Conservation (phyloP, 176 grass and related monocot genomes). For the Juncus inflexus region DNA sequence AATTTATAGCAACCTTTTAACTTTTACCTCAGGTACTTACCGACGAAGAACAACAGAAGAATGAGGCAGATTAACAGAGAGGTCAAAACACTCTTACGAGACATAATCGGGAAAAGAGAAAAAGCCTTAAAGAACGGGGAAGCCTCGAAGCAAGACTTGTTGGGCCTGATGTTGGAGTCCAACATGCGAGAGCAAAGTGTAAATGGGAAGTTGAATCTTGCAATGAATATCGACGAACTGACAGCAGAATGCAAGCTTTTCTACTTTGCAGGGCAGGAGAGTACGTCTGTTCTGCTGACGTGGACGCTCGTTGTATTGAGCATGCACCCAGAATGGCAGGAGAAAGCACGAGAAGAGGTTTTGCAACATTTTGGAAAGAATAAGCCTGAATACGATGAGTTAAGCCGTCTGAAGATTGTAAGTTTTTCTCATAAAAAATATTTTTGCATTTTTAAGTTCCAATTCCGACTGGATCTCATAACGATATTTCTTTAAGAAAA, state of each 20-base stretch:
- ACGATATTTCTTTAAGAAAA: neutral
- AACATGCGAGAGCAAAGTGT: slow-evolving; percentile 38
- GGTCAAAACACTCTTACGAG: slow-evolving; percentile 34
- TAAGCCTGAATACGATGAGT: slow-evolving; percentile 41
- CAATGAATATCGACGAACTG: slow-evolving; percentile 53
- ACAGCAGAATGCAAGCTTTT: slow-evolving; percentile 72
- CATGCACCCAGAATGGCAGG: slow-evolving; percentile 77
- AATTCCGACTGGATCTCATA: too few relatives aligned
- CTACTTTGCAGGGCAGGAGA: slow-evolving; percentile 81
- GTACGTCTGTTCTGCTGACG: slow-evolving; percentile 46
- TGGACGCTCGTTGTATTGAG: slow-evolving; percentile 55
- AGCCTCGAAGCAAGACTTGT: slow-evolving; percentile 34
- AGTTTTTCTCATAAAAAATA: slow-evolving; percentile 15
- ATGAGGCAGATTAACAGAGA: slow-evolving; percentile 49
- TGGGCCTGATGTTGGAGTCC: slow-evolving; percentile 57
- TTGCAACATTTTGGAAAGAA: slow-evolving; percentile 42
- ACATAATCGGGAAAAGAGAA: slow-evolving; percentile 59
- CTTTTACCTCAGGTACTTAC: slow-evolving; percentile 33
- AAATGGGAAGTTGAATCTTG: slow-evolving; percentile 31
- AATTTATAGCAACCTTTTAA: neutral
- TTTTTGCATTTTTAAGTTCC: too few relatives aligned
- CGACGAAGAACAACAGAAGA: slow-evolving; percentile 50
- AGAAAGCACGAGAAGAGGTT: slow-evolving; percentile 58
- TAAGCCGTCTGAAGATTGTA: slow-evolving; percentile 49
- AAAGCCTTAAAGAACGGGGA: slow-evolving; percentile 28